These are phyloP conservation scores for Silene uniflora DNA, from an alignment of 148 eudicot genomes.

Conservation along the genomic window DNA sequence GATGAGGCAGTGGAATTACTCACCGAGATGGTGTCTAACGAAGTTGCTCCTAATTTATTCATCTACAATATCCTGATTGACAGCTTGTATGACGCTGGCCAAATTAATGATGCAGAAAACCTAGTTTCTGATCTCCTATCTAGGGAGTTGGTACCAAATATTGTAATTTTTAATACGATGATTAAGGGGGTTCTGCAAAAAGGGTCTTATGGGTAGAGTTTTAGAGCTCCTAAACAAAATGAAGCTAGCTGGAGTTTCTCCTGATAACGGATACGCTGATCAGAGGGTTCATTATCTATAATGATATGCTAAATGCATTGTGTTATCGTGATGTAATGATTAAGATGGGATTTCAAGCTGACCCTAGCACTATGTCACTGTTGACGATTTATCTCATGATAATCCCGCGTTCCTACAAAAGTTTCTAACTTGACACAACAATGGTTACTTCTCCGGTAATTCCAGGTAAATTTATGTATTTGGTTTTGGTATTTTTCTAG, in stretches of 20 bases:
- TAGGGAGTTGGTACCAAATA: neutral
- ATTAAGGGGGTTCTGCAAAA: conserved; percentile 15
- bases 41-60: neutral
- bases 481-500: too few relatives aligned
- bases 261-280: neutral
- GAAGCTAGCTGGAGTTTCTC: neutral
- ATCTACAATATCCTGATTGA: neutral
- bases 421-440: neutral
- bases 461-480: neutral
- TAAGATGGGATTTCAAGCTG: conserved; percentile 1
- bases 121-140: neutral
- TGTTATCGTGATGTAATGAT: conserved; percentile 4
- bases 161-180: neutral
- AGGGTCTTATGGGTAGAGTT: conserved; percentile 8
- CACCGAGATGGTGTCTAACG: neutral
- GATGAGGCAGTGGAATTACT: neutral
- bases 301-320: neutral
- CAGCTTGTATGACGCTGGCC: neutral
- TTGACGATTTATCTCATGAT: neutral
- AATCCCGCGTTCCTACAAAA: neutral
- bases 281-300: neutral
- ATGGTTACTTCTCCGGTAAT: neutral
- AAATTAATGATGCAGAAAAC: neutral
- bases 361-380: neutral
- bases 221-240: conserved; percentile 1